phyloP scores from a whole-genome alignment of 805 yeast species.

The Clavispora fructus region DNA sequence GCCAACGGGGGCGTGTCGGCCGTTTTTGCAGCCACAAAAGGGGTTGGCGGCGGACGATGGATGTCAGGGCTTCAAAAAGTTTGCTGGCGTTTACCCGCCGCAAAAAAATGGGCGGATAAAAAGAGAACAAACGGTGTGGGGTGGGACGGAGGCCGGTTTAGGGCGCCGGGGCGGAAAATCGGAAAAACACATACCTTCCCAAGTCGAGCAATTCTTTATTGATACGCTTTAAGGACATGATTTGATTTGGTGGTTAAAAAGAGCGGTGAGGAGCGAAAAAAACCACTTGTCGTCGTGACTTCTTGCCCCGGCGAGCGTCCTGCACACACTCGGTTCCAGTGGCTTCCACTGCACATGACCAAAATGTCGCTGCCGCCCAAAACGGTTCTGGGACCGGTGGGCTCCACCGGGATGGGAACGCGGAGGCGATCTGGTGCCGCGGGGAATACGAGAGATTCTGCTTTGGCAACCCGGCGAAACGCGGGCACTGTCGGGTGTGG shows the following conservation, averaged over 20 bases:
- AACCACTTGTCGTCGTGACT: constrained; percentile 13
- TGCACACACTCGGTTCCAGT: constrained; percentile 12
- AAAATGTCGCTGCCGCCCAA: not conserved
- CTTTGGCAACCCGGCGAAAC: too few species aligned
- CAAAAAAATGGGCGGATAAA: not conserved
- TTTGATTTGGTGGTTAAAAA: constrained; percentile 10
- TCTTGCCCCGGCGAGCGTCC: constrained; percentile 5
- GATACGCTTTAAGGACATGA: constrained; percentile 91
- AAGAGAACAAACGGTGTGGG: not conserved
- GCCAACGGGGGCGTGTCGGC: not conserved
- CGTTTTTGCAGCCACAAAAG: not conserved
- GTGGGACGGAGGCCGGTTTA: not conserved
- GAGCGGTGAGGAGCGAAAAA: constrained; percentile 14
- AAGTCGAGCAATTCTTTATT: constrained; percentile 92
- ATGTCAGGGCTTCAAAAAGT: not conserved
- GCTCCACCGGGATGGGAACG: too few species aligned
- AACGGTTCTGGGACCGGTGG: too few species aligned
- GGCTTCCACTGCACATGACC: constrained; percentile 14
- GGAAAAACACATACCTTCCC: constrained; percentile 65
- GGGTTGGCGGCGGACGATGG: too few species aligned
- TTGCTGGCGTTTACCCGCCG: not conserved
- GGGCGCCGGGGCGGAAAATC: not conserved
- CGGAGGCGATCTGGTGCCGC: too few species aligned
- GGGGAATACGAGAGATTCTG: too few species aligned
- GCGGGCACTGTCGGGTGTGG: too few species aligned